phyloP scores from a whole-genome alignment of 202 grass and related monocot genomes.

The Zoysia matrella region DNA sequence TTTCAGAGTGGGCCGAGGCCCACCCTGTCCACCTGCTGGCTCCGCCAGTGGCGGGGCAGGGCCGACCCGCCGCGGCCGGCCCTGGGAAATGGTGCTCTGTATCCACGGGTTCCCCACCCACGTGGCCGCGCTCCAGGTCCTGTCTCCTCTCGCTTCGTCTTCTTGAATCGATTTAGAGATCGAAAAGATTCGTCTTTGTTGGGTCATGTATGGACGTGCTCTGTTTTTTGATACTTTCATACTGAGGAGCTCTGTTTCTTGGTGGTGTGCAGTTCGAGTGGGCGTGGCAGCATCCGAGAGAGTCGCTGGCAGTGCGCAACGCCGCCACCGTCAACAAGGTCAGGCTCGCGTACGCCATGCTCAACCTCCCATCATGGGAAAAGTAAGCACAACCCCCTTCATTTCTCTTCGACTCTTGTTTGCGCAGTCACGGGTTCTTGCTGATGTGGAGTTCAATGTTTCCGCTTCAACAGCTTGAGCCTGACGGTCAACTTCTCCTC shows the following conservation, averaged over 20 bases:
- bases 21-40: no score
- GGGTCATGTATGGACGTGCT: neutral
- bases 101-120: slow-evolving; percentile 91
- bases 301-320: slow-evolving; percentile 86
- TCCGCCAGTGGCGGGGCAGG: no score
- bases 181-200: neutral
- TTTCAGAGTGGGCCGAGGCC: no score
- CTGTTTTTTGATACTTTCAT: neutral
- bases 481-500: slow-evolving; percentile 90
- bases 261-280: slow-evolving; percentile 83
- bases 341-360: slow-evolving; percentile 89
- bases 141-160: neutral
- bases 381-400: slow-evolving; percentile 49
- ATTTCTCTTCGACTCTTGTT: neutral
- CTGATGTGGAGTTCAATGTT: neutral
- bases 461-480: slow-evolving; percentile 58
- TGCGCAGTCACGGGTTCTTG: neutral
- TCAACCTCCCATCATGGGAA: slow-evolving; percentile 83
- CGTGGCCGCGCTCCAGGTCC: slow-evolving; percentile 78
- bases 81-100: slow-evolving; percentile 97
- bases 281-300: slow-evolving; percentile 90
- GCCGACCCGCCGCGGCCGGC: slow-evolving; percentile 66
- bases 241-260: neutral
- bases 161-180: neutral
- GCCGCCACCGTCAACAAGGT: slow-evolving; percentile 82